Evolutionary conservation across 495 filamentous ascomycete species (phyloP).

Genomic region (Letharia columbiana): DNA sequence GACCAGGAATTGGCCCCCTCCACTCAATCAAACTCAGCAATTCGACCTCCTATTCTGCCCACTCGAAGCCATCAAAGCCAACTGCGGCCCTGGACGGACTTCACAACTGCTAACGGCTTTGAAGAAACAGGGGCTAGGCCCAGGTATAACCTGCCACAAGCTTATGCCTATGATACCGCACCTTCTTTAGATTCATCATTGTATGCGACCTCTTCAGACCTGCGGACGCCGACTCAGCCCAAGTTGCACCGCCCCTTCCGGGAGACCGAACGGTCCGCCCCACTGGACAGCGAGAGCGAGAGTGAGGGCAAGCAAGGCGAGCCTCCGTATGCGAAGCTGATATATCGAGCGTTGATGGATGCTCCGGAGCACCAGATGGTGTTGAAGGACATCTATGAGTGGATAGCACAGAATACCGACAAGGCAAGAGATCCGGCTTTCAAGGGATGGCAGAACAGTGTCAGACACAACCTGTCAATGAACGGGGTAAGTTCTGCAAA

Average conservation of each 20-base stretch:
- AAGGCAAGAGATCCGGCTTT: constrained; percentile 55
- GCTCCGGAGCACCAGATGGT: constrained; percentile 58
- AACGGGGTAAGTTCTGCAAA: constrained; percentile 58
- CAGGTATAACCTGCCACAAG: neutral
- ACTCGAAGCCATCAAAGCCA: neutral
- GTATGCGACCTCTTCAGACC: constrained; percentile 5
- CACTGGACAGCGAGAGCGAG: constrained; percentile 8
- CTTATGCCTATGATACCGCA: neutral
- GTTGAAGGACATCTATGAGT: constrained; percentile 80
- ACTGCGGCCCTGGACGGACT: constrained; percentile 4
- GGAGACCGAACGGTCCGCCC: neutral
- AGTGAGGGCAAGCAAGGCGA: constrained; percentile 14
- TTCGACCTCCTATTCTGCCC: neutral
- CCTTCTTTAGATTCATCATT: neutral
- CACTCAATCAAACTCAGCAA: neutral
- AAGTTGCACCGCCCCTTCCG: neutral
- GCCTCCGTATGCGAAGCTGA: constrained; percentile 75
- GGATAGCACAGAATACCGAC: constrained; percentile 75
- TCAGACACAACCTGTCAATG: constrained; percentile 96
- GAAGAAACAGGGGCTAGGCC: neutral
- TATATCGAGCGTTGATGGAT: constrained; percentile 65
- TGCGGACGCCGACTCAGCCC: neutral
- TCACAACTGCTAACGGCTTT: neutral
- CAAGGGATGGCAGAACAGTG: constrained; percentile 94
- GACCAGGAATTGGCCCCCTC: neutral